Base-by-base conservation (phyloP, 2,329 filamentous ascomycete species). In the Trichophyton schoenleinii region DNA sequence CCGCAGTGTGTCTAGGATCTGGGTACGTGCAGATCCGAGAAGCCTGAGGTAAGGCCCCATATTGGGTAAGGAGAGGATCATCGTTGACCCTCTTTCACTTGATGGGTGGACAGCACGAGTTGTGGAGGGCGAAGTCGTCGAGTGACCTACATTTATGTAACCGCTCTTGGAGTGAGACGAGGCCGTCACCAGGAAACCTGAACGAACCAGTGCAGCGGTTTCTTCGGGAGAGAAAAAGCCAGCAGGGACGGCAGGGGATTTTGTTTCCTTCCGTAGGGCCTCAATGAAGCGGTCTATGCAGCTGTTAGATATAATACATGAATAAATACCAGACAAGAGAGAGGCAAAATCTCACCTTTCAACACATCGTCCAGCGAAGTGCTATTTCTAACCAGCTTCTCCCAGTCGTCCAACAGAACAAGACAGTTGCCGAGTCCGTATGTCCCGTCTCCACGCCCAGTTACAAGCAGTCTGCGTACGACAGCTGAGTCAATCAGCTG, bases 1-100 rank as follows among this genome's bases (percentile, higher is more conserved):
- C 22, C 71, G 73, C 0, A 86, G 70, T 2, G 85, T 73, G 13
- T 72, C 66, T 3, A 85, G 67, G 2, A 86, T 70, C 67, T 85
- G 82, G 4, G 74, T 71, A 5, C 83, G 79, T 13, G 81, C 81
- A 31, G 79, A 74, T 18, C 76, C 75, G 2, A 86, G 72, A 7
- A 86, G 75, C 57, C 81, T 79, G 57, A 86, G 77, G 66, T 84
- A 84, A 0, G 80, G 76, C 0, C 84, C 84, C 1, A 80, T 83
- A 59, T 80, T 80, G 1, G 84, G 84, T 0, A 86, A 73, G 1
- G 81, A 81, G 57, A 86, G 75, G 64, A 81, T 79, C 67, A 78
- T 68, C 13, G 74, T 70, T 25, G 69, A 69, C 9, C 70, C 68
- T 53, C 67, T 63, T 41, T 67, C 69, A 5, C 38, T 46, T 38